Evolutionary conservation across 306 rosid genomes (phyloP).

Genomic region (Carpinus viminea): DNA sequence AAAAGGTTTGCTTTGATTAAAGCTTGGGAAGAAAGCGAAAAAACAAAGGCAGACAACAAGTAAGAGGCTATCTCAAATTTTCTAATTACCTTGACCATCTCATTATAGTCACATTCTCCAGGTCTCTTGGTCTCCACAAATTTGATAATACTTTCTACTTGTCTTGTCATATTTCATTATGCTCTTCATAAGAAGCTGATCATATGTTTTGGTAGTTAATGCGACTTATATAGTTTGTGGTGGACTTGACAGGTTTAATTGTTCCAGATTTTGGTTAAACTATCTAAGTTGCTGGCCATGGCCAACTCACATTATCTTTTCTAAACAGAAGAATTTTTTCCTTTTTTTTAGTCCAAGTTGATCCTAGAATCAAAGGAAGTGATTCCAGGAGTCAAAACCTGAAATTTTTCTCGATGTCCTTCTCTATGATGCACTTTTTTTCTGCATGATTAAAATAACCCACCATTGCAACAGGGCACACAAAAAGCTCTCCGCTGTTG

Average conservation of each 20-base stretch:
- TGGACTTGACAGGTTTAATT: not conserved
- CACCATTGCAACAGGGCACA: constrained; percentile 50
- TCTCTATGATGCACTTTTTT: not conserved
- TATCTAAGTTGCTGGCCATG: not conserved
- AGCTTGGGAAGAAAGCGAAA: constrained; percentile 97
- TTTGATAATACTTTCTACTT: not conserved
- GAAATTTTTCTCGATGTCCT: not conserved
- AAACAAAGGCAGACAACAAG: constrained; percentile 82
- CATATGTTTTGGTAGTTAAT: not conserved
- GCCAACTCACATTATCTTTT: not conserved
- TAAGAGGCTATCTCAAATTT: constrained; percentile 27
- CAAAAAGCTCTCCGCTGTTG: constrained; percentile 59
- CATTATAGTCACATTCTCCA: not conserved
- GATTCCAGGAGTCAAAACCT: not conserved
- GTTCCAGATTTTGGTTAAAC: not conserved
- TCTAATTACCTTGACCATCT: not conserved
- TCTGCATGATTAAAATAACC: constrained; percentile 1
- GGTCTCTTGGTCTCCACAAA: not conserved
- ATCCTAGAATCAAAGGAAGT: not conserved
- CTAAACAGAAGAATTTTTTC: not conserved
- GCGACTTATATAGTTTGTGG: not conserved
- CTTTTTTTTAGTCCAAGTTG: not conserved
- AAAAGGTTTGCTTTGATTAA: constrained; percentile 77
- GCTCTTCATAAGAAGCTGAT: not conserved
- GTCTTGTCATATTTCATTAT: not conserved